These are phyloP conservation scores for Trichomonas vaginalis DNA, from an alignment of 208 protist genomes.

Conservation along the genomic window DNA sequence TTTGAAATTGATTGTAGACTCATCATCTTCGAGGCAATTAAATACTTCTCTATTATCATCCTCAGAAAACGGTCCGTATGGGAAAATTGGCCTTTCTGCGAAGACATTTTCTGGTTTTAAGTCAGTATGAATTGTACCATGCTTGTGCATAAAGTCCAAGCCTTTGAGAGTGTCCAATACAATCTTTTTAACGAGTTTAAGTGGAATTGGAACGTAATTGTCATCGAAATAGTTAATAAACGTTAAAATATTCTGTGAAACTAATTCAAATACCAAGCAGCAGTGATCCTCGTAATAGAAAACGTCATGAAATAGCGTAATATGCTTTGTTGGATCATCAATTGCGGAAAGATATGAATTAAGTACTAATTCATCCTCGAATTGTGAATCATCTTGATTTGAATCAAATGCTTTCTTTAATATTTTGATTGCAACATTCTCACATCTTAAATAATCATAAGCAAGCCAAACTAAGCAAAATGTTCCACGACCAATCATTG, in stretches of 20 bases:
- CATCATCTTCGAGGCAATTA: not conserved
- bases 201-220: not conserved
- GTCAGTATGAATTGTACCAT: slow-evolving; percentile 41
- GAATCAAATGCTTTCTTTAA: too few species aligned
- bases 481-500: not conserved
- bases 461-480: not conserved
- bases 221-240: not conserved
- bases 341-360: not conserved
- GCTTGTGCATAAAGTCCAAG: slow-evolving; percentile 33
- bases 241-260: not conserved
- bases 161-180: slow-evolving; percentile 25
- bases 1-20: not conserved
- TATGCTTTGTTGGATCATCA: not conserved
- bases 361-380: not conserved
- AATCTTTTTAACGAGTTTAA: slow-evolving; percentile 19
- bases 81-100: not conserved
- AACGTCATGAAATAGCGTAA: not conserved
- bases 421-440: not conserved
- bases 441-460: not conserved
- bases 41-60: not conserved
- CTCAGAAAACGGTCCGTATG: not conserved
- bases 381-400: not conserved
- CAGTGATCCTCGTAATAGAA: not conserved
- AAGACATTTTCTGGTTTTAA: slow-evolving; percentile 44
- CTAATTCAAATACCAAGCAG: not conserved